phyloP scores from a whole-genome alignment of 108 stramenopile species.

The Thalassiosira profunda region DNA sequence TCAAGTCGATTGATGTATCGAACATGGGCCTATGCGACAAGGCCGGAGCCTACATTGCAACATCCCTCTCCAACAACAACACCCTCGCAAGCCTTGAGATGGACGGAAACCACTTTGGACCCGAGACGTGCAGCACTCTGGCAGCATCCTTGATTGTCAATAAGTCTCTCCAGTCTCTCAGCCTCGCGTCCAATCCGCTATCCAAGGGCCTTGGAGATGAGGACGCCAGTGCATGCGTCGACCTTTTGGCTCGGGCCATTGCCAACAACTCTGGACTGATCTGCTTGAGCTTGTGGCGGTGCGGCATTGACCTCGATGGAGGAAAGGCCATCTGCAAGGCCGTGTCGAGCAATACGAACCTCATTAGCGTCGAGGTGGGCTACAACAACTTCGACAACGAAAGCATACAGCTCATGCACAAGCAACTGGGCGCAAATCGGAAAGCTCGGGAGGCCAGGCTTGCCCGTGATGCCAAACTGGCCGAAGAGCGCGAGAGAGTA shows the following conservation, averaged over 20 bases:
- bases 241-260: constrained; percentile 23
- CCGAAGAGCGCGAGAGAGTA: neutral
- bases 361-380: constrained; percentile 37
- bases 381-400: constrained; percentile 29
- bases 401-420: constrained; percentile 7
- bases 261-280: constrained; percentile 13
- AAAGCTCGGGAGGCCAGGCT: neutral
- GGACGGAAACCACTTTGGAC: constrained; percentile 33
- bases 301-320: constrained; percentile 31
- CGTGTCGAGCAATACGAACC: constrained; percentile 17
- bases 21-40: constrained; percentile 17
- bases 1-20: constrained; percentile 9
- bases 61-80: constrained; percentile 14
- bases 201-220: neutral
- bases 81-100: constrained; percentile 32
- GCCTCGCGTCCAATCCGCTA: constrained; percentile 41
- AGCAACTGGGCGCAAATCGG: constrained; percentile 13
- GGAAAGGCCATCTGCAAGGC: constrained; percentile 24
- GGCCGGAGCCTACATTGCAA: constrained; percentile 18
- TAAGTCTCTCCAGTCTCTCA: constrained; percentile 8
- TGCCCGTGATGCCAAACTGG: constrained; percentile 6
- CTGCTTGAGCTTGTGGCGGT: constrained; percentile 41
- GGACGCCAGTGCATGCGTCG: constrained; percentile 23
- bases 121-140: constrained; percentile 12
- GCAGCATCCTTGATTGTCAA: constrained; percentile 36